Evolutionary conservation across 805 yeast species (phyloP).

Genomic region (Yarrowia bubula): DNA sequence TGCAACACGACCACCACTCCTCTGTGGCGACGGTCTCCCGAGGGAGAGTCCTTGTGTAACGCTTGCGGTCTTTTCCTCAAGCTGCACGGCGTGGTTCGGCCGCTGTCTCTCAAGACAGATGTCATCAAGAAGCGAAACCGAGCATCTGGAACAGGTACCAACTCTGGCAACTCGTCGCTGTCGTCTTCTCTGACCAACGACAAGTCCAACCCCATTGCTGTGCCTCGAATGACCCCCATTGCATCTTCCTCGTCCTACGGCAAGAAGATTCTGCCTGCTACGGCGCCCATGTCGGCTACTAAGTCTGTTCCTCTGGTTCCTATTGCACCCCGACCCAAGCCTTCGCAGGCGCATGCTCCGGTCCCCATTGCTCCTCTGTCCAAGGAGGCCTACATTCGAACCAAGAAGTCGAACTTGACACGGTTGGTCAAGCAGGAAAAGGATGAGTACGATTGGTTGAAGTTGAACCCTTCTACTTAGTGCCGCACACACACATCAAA

Average conservation of each 20-base stretch:
- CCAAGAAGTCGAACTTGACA: constrained; percentile 22
- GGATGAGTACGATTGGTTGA: constrained; percentile 22
- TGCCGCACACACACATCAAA: background rate
- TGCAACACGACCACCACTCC: constrained; percentile 94
- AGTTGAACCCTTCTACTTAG: constrained; percentile 7
- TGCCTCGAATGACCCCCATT: constrained; percentile 25
- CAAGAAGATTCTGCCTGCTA: constrained; percentile 18
- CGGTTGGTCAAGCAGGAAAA: constrained; percentile 25
- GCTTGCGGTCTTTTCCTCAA: constrained; percentile 95
- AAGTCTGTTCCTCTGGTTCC: constrained; percentile 24
- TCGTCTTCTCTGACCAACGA: constrained; percentile 21
- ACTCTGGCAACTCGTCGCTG: constrained; percentile 18
- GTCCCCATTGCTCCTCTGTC: constrained; percentile 25
- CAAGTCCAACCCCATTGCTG: constrained; percentile 13
- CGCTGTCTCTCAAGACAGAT: constrained; percentile 88
- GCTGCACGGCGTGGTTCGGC: constrained; percentile 92
- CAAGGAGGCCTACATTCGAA: constrained; percentile 24
- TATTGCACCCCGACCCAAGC: constrained; percentile 19
- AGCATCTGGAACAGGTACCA: constrained; percentile 5
- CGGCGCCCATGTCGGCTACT: constrained; percentile 17
- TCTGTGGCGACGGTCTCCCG: constrained; percentile 90
- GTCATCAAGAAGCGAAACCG: constrained; percentile 92
- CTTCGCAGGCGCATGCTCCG: constrained; percentile 9
- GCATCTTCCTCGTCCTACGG: constrained; percentile 10
- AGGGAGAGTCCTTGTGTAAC: constrained; percentile 91